Evolutionary conservation across 1,284 basidiomycete species (phyloP).

Genomic region (Caloboletus firmus): DNA sequence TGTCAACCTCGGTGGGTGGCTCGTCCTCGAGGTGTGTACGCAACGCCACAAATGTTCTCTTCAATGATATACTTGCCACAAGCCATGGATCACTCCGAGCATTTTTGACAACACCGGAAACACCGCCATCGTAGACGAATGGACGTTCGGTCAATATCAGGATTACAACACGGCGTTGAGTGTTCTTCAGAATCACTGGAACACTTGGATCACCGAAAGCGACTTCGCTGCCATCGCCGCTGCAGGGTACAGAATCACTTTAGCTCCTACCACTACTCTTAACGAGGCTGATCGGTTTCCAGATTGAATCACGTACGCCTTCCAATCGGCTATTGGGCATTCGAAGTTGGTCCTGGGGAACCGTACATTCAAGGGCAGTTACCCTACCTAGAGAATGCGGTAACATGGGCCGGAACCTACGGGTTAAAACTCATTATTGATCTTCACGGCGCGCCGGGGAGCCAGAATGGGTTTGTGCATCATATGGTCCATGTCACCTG

Average conservation of each 20-base stretch:
- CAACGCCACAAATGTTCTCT: not conserved
- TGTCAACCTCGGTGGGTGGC: slow-evolving; percentile 71
- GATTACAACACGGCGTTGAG: slow-evolving; percentile 46
- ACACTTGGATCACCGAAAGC: slow-evolving; percentile 77
- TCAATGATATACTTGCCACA: not conserved
- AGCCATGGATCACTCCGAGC: slow-evolving; percentile 86
- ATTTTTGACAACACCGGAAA: slow-evolving; percentile 82
- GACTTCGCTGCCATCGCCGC: slow-evolving; percentile 75
- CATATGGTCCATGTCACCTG: not conserved
- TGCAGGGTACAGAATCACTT: slow-evolving; percentile 54
- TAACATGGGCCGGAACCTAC: slow-evolving; percentile 75
- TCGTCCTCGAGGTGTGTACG: slow-evolving; percentile 64
- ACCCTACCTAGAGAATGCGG: slow-evolving; percentile 70
- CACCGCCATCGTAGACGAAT: slow-evolving; percentile 67
- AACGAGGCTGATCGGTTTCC: not conserved
- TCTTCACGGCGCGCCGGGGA: slow-evolving; percentile 82
- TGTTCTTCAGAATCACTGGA: slow-evolving; percentile 69
- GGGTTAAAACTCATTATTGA: slow-evolving; percentile 83
- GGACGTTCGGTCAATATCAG: slow-evolving; percentile 76
- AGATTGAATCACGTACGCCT: slow-evolving; percentile 84
- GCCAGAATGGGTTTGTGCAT: slow-evolving; percentile 69
- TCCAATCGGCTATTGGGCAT: slow-evolving; percentile 93
- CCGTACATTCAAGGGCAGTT: slow-evolving; percentile 84
- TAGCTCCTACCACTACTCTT: not conserved
- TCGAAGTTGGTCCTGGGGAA: slow-evolving; percentile 76